These are phyloP conservation scores for Sungouiella blattae DNA, from an alignment of 805 yeast genomes.

Conservation along the genomic window DNA sequence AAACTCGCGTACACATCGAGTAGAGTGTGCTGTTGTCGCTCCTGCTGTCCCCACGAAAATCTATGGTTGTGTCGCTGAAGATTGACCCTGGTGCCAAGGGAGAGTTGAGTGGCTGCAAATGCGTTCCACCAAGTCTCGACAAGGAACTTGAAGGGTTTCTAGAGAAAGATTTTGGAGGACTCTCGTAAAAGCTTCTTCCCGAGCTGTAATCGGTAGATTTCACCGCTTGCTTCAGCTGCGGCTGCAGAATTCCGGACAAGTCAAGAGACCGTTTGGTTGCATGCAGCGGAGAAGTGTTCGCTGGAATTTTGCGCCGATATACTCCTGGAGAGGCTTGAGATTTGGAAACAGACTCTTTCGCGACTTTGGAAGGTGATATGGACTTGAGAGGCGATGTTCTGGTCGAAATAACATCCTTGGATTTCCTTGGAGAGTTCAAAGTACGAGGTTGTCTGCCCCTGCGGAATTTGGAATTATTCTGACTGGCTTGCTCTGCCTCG, in stretches of 20 bases:
- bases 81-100: constrained; percentile 2
- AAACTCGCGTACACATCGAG: constrained; percentile 15
- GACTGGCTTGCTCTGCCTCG: constrained; percentile 16
- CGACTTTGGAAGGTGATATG: constrained; percentile 1
- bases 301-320: no score
- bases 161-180: background rate
- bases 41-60: constrained; percentile 1
- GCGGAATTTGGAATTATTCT: constrained; percentile 2
- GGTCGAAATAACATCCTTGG: no score
- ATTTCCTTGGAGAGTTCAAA: no score
- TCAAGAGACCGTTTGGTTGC: background rate
- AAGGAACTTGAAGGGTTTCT: constrained; percentile 1
- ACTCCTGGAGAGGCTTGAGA: background rate
- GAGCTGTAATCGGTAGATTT: no score
- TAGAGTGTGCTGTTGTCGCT: constrained; percentile 12
- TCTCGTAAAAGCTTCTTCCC: background rate
- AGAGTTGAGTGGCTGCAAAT: constrained; percentile 9
- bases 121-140: constrained; percentile 1
- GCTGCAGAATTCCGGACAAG: background rate
- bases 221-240: background rate
- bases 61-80: background rate
- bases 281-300: background rate
- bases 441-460: no score
- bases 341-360: background rate
- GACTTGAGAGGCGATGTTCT: background rate